A percentile compares a stretch with the other conserved stretches of the same genome.
Conservation (phyloP, 306 rosid genomes). For the Vigna nakashimae region DNA sequence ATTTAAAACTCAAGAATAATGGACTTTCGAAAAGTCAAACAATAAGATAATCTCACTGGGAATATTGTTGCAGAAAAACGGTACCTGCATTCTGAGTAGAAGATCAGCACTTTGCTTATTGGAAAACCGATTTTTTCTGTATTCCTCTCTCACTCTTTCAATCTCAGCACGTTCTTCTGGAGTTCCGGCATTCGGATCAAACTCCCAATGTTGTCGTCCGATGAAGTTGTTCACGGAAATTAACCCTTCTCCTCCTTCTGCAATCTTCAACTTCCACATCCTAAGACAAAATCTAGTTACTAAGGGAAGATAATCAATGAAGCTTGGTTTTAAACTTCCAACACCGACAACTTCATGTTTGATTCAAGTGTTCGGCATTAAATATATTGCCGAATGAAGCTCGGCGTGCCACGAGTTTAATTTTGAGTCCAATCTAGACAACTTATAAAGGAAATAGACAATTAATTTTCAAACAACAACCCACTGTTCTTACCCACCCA, state of each 20-base stretch:
- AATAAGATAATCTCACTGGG: no score
- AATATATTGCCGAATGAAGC: no score
- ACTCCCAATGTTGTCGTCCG: constrained; percentile 69
- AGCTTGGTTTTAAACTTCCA: no score
- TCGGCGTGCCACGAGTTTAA: no score
- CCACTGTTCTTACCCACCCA: no score
- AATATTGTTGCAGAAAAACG: no score
- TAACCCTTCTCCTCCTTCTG: constrained; percentile 50
- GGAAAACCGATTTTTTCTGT: constrained; percentile 41
- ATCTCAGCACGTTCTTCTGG: constrained; percentile 44
- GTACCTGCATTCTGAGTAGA: constrained; percentile 51
- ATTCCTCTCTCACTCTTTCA: constrained; percentile 10
- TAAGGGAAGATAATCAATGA: no score
- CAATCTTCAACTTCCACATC: constrained; percentile 73
- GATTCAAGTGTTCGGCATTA: no score
- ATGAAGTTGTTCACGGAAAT: constrained; percentile 49
- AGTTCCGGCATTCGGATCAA: constrained; percentile 49
- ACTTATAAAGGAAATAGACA: no score
- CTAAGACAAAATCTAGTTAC: neutral
- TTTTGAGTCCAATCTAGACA: no score
- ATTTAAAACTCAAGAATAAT: neutral
- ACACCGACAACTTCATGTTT: no score
- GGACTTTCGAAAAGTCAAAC: neutral
- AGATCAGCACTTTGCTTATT: constrained; percentile 58
- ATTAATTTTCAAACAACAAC: no score